Evolutionary conservation across 2,329 filamentous ascomycete species (phyloP).

Genomic region (Epicoccum nigrum): DNA sequence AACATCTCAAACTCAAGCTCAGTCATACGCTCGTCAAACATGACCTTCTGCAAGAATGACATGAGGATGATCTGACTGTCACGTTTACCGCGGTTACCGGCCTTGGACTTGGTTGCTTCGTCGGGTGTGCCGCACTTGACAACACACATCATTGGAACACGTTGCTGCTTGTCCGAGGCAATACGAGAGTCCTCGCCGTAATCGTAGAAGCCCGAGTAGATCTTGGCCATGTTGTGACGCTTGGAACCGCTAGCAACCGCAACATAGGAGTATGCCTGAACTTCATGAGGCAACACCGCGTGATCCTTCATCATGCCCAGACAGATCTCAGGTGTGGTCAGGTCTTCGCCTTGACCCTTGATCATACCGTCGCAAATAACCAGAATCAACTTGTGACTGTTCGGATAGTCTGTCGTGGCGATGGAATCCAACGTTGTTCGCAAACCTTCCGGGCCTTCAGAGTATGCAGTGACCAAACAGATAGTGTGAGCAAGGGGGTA

Average conservation of each 20-base stretch:
- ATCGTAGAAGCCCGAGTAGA: slow-evolving; percentile 97
- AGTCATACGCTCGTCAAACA: slow-evolving; percentile 99
- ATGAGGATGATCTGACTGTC: slow-evolving; percentile 99
- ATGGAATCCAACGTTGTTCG: slow-evolving; percentile 95
- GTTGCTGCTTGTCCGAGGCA: slow-evolving; percentile 85
- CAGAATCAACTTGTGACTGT: slow-evolving; percentile 97
- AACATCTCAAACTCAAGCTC: slow-evolving; percentile 99
- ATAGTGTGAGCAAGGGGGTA: slow-evolving; percentile 93
- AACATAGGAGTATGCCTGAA: slow-evolving; percentile 91
- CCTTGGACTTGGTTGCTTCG: slow-evolving; percentile 80
- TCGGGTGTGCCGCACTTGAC: slow-evolving; percentile 95
- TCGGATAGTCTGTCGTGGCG: slow-evolving; percentile 96
- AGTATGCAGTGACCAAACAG: slow-evolving; percentile 95
- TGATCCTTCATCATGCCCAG: slow-evolving; percentile 95
- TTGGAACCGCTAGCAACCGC: slow-evolving; percentile 95
- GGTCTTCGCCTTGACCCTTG: slow-evolving; percentile 87
- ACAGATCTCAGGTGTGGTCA: slow-evolving; percentile 88
- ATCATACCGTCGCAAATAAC: slow-evolving; percentile 98
- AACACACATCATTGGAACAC: slow-evolving; percentile 95
- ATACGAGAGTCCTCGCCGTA: slow-evolving; percentile 84
- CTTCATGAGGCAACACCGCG: slow-evolving; percentile 77
- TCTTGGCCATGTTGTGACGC: slow-evolving; percentile 99
- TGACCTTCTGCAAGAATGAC: slow-evolving; percentile 99
- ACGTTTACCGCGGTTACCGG: slow-evolving; percentile 96
- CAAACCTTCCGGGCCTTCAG: slow-evolving; percentile 90